Evolutionary conservation across 306 rosid species (phyloP), one percentile per base, ranked within the genome.

Genomic region (Senna siamea): DNA sequence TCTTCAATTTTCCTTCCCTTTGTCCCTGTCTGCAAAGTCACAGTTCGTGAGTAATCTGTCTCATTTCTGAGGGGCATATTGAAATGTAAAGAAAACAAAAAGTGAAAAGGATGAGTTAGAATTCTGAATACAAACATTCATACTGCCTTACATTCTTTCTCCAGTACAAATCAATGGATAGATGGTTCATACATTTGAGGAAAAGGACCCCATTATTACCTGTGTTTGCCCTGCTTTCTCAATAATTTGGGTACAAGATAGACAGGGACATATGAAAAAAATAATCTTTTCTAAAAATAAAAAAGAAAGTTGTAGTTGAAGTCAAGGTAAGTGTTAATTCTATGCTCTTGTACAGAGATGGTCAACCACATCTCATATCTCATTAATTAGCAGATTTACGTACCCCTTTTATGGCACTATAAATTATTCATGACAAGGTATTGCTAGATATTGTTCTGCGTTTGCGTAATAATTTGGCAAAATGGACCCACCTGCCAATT

Each of bases 381-480:
- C 11, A 26, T 57, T 23, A 28, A 30, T 6, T 58, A 53, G 30
- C 22, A 9, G 44, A 35, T 4, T 61, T 18, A 35, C 48, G 48
- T 8, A 17, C 48, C 28, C 67, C 17, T 35, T 61, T 61, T 61
- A 61, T 60, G 28, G 14, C 66, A n/a, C 26, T 41, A n/a, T 34
- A n/a, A 59, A 59, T 59, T 30, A 15, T 34, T 37, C 11, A 32
- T 11, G 67, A 37, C 48, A 17, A 3, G 14, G 9, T 37, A 47
- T 35, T 17, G 26, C 22, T 17, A 15, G 44, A 15, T 32, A 8
- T 9, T 53, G 13, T 22, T 18, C 28, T 54, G 11, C 1, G 7
- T 20, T 9, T 4, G 6, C 10, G 4, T 17, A 34, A 35, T 60
- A 60, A 60, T 60, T n/a, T 1, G 47, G 7, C 26, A 35, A 35